These are phyloP conservation scores for Diutina ranongensis DNA, from an alignment of 1,139 yeast genomes.

Conservation along the genomic window DNA sequence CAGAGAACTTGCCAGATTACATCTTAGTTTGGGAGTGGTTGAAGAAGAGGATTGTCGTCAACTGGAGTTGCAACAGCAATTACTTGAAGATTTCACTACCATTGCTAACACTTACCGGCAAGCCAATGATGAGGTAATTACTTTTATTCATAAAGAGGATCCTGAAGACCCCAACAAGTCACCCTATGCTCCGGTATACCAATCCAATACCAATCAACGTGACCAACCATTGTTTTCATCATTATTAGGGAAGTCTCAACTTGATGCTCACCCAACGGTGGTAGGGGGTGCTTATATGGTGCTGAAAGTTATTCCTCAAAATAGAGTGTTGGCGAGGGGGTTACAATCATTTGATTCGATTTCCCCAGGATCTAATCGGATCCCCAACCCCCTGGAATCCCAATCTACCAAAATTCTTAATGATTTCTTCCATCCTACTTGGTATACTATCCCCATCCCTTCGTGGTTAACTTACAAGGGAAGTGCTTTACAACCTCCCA, in stretches of 20 bases:
- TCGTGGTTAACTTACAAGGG: conserved; percentile 62
- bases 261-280: conserved; percentile 54
- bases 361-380: conserved; percentile 13
- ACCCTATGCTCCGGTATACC: conserved; percentile 13
- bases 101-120: conserved; percentile 50
- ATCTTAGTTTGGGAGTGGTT: background rate
- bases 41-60: conserved; percentile 14
- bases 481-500: conserved; percentile 17
- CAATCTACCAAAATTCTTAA: conserved; percentile 60
- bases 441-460: conserved; percentile 74
- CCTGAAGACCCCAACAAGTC: conserved; percentile 17
- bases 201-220: conserved; percentile 15
- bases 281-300: conserved; percentile 49
- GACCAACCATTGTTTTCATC: conserved; percentile 62
- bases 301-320: conserved; percentile 47
- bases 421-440: conserved; percentile 74
- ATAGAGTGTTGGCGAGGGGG: background rate
- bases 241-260: conserved; percentile 45
- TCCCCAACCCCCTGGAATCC: conserved; percentile 44
- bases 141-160: conserved; percentile 21
- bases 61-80: background rate
- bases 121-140: conserved; percentile 52
- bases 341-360: background rate
- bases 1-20: conserved; percentile 45
- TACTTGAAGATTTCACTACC: conserved; percentile 47